A percentile compares a stretch with the other conserved stretches of the same genome.
Evolutionary conservation across 176 grass and related monocot species (phyloP).

Genomic region (Carex littledalei): DNA sequence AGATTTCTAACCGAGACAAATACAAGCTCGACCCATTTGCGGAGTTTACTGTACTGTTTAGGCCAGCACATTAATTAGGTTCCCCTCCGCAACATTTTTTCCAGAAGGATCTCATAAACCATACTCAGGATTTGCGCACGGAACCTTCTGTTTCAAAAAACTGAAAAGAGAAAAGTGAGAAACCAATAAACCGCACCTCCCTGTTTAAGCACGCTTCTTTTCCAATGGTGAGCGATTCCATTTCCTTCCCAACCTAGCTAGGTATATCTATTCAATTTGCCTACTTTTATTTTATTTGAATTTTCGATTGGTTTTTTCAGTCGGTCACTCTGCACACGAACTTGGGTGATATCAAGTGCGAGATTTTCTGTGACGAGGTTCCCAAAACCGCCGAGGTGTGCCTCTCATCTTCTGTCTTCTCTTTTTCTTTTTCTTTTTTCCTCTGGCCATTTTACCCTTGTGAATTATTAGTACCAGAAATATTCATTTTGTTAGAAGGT

Average conservation of each 20-base stretch:
- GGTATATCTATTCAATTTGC: background rate
- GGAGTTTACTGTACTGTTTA: background rate
- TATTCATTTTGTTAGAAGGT: background rate
- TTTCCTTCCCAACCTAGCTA: background rate
- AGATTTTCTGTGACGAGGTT: conserved; percentile 88
- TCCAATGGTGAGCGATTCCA: conserved; percentile 36
- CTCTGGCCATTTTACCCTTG: background rate
- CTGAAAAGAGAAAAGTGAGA: background rate
- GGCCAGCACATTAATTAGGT: background rate
- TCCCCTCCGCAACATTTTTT: background rate
- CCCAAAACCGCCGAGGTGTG: conserved; percentile 49
- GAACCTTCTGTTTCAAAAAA: background rate
- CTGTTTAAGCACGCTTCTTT: background rate
- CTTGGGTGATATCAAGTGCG: conserved; percentile 98
- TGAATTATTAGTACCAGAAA: background rate
- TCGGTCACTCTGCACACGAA: conserved; percentile 97
- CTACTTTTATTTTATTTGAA: background rate
- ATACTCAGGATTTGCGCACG: background rate
- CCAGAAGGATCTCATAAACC: background rate
- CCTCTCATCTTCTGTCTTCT: background rate
- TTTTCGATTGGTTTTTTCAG: conserved; percentile 26
- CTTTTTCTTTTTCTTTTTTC: background rate
- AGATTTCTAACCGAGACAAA: background rate
- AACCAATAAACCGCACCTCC: background rate
- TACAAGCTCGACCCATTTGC: background rate